Evolutionary conservation across 768 basidiomycete genomes (phyloP).

Genomic region (Galerina marginata): DNA sequence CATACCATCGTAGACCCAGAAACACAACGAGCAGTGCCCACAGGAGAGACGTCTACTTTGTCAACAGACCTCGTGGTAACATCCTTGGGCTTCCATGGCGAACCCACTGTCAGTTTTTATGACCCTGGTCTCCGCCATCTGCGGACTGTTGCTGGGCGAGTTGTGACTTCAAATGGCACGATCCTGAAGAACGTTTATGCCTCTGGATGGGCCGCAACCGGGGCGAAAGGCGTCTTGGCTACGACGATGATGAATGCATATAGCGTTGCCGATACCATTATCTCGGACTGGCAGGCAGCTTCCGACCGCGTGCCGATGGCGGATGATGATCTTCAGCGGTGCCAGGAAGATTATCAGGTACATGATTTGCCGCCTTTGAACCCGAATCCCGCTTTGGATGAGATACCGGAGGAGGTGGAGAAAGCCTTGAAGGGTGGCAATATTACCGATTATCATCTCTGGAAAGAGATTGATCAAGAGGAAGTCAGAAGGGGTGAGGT

Average conservation of each 20-base stretch:
- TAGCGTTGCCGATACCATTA: constrained; percentile 71
- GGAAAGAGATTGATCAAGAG: constrained; percentile 76
- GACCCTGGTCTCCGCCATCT: constrained; percentile 62
- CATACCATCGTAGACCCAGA: constrained; percentile 64
- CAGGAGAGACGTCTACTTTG: constrained; percentile 55
- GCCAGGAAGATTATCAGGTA: constrained; percentile 18
- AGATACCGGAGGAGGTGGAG: constrained; percentile 52
- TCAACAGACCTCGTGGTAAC: constrained; percentile 83
- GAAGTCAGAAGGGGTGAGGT: constrained; percentile 65
- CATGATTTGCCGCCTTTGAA: constrained; percentile 35
- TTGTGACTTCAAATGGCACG: constrained; percentile 44
- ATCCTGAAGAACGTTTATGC: constrained; percentile 75
- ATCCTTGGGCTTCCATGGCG: constrained; percentile 84
- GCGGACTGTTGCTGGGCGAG: constrained; percentile 55
- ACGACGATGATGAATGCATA: constrained; percentile 94
- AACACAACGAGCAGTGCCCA: constrained; percentile 55
- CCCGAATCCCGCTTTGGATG: constrained; percentile 45
- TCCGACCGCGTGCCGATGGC: not conserved
- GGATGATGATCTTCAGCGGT: not conserved
- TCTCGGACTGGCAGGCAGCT: constrained; percentile 54
- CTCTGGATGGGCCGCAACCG: constrained; percentile 91
- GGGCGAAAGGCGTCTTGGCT: constrained; percentile 91
- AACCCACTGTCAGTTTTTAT: constrained; percentile 63
- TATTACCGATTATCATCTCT: constrained; percentile 72
- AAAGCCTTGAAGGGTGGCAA: constrained; percentile 42